These are phyloP conservation scores for Suillus luteus DNA, from an alignment of 768 basidiomycete genomes.

Conservation along the genomic window DNA sequence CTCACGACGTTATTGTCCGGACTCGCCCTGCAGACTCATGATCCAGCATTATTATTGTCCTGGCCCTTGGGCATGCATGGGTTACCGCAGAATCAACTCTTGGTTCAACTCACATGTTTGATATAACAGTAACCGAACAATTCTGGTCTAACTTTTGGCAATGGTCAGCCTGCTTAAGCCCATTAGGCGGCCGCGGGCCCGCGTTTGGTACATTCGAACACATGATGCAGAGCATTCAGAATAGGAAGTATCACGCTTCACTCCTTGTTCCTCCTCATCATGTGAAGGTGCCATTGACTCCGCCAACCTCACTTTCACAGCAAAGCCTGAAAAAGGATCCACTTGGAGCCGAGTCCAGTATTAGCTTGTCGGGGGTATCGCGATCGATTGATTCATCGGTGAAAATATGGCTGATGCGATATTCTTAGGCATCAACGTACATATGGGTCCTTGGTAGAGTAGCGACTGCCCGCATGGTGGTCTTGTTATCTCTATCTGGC, in stretches of 20 bases:
- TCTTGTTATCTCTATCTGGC: constrained; percentile 1
- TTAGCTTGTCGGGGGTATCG: not conserved
- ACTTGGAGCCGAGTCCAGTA: not conserved
- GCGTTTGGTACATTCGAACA: not conserved
- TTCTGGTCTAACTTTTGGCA: not conserved
- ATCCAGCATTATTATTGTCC: not conserved
- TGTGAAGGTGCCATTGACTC: not conserved
- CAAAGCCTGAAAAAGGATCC: not conserved
- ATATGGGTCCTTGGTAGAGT: not conserved
- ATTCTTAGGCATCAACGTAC: constrained; percentile 1
- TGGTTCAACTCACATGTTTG: not conserved
- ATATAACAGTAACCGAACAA: not conserved
- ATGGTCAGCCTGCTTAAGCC: not conserved
- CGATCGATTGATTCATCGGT: not conserved
- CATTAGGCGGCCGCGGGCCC: constrained; percentile 6
- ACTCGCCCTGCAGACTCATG: not conserved
- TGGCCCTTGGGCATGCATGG: not conserved
- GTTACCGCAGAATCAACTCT: not conserved
- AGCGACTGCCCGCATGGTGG: constrained; percentile 2
- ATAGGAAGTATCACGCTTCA: not conserved
- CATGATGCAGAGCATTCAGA: not conserved
- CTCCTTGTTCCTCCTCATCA: not conserved
- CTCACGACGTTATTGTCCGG: not conserved
- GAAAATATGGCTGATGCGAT: not conserved
- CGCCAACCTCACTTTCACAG: not conserved